These are phyloP conservation scores for Yamadazyma takamatsuzukensis DNA, from an alignment of 805 yeast species.

Conservation along the genomic window DNA sequence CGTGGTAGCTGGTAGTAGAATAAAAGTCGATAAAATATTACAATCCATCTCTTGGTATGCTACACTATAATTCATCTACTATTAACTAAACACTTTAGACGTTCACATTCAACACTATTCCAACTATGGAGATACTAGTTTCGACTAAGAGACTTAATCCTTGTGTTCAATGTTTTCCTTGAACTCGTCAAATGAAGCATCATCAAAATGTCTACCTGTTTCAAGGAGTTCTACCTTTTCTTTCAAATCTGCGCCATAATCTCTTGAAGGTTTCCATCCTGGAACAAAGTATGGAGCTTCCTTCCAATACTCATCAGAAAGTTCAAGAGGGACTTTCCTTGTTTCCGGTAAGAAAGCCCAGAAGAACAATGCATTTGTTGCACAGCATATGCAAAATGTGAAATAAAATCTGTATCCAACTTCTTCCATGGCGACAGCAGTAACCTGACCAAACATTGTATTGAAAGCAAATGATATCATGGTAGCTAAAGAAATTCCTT, in stretches of 20 bases:
- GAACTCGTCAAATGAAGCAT: constrained; percentile 30
- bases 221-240: constrained; percentile 9
- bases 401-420: constrained; percentile 20
- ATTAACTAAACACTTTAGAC: no score
- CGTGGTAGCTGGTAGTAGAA: no score
- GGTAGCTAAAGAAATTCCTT: constrained; percentile 27
- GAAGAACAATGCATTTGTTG: constrained; percentile 24
- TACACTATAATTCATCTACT: no score
- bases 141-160: constrained; percentile 7
- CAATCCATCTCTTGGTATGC: no score
- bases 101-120: no score
- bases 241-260: constrained; percentile 12
- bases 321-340: constrained; percentile 14
- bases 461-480: constrained; percentile 29
- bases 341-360: constrained; percentile 32
- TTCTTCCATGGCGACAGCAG: constrained; percentile 19
- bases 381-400: constrained; percentile 20
- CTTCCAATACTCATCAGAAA: constrained; percentile 13
- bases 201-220: constrained; percentile 18
- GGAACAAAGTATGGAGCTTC: constrained; percentile 14
- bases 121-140: no score
- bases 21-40: no score
- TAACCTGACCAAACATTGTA: constrained; percentile 32
- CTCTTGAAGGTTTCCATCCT: constrained; percentile 13
- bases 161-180: constrained; percentile 17